Evolutionary conservation across 495 filamentous ascomycete genomes (phyloP).

Genomic region (Penicillium paxilli): DNA sequence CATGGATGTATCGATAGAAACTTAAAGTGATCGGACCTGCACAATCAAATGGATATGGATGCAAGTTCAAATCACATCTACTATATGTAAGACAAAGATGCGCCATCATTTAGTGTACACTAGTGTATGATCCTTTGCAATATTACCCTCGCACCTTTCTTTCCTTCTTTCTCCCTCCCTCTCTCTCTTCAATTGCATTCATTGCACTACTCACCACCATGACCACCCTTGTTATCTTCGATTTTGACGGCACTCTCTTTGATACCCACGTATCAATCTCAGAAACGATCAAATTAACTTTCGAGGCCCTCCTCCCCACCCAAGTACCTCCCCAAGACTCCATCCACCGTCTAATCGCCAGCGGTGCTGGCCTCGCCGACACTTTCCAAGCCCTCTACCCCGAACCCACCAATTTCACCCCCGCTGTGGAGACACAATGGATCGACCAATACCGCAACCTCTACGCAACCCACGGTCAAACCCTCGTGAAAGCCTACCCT

Average conservation of each 20-base stretch:
- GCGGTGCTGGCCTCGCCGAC: constrained; percentile 16
- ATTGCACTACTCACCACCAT: not conserved
- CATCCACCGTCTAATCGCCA: constrained; percentile 23
- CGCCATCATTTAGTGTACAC: too few species aligned
- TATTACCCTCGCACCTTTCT: too few species aligned
- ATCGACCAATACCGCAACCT: constrained; percentile 23
- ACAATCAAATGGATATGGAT: too few species aligned
- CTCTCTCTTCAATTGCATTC: not conserved
- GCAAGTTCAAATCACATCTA: too few species aligned
- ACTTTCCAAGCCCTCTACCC: constrained; percentile 23
- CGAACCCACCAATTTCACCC: constrained; percentile 6
- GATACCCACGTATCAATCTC: constrained; percentile 25
- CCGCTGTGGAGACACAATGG: constrained; percentile 13
- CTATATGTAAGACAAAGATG: too few species aligned
- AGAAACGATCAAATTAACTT: constrained; percentile 19
- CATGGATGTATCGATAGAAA: too few species aligned
- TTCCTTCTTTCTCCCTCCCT: too few species aligned
- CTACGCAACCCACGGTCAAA: constrained; percentile 26
- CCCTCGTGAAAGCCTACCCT: constrained; percentile 21
- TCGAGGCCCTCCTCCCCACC: constrained; percentile 21
- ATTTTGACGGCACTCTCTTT: constrained; percentile 33
- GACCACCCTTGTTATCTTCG: constrained; percentile 22
- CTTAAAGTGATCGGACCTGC: too few species aligned
- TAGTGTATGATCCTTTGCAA: too few species aligned
- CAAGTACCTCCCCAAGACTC: constrained; percentile 12